phyloP scores from a whole-genome alignment of 768 basidiomycete genomes.

The Albatrellus ellisii region DNA sequence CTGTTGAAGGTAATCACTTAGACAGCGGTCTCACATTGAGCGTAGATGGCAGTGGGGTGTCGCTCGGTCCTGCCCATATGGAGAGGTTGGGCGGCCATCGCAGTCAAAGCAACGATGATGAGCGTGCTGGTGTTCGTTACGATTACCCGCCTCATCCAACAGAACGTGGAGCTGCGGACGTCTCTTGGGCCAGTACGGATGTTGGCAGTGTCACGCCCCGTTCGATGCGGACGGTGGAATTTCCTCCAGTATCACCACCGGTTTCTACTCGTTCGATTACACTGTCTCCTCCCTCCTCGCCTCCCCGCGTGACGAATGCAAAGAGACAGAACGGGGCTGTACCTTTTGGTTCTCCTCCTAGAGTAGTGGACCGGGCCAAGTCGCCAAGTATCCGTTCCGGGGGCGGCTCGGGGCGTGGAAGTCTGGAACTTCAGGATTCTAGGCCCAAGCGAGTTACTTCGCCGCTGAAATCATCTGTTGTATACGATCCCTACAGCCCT shows the following conservation, averaged over 20 bases:
- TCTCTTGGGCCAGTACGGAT: not conserved
- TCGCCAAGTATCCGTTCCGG: not conserved
- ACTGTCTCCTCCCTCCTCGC: not conserved
- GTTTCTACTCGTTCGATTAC: not conserved
- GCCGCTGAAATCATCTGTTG: not conserved
- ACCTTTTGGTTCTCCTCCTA: not conserved
- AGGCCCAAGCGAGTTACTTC: not conserved
- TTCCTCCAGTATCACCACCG: not conserved
- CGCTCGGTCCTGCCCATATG: no score
- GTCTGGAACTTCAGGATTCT: not conserved
- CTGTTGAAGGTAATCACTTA: no score
- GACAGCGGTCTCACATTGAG: no score
- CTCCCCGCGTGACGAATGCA: not conserved
- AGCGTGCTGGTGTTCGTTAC: no score
- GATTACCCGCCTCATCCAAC: no score
- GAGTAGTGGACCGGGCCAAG: not conserved
- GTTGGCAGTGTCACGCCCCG: not conserved
- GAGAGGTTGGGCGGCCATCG: no score
- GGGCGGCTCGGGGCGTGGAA: not conserved
- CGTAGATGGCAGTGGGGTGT: no score
- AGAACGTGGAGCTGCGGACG: no score
- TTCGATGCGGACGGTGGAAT: not conserved
- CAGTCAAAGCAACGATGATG: no score
- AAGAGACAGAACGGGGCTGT: not conserved
- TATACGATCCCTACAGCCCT: slow-evolving; percentile 13